These are phyloP conservation scores for Rhodamnia argentea DNA, from an alignment of 345 rosid species.

Conservation along the genomic window DNA sequence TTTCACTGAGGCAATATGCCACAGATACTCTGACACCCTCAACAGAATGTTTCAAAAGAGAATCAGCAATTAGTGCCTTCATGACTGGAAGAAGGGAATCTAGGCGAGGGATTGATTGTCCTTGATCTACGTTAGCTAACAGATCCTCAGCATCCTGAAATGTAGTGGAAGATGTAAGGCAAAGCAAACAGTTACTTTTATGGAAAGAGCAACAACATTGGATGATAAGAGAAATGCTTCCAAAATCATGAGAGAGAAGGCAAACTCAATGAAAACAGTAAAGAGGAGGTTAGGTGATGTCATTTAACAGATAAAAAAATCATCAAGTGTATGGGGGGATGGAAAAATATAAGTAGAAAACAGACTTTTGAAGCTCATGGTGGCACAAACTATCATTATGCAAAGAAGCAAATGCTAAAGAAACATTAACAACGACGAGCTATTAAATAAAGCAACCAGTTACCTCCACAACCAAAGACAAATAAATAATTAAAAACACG, in stretches of 20 bases:
- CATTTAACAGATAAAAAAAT: not conserved
- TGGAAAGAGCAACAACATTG: not conserved
- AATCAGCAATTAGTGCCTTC: conserved; percentile 43
- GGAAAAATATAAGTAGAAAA: not conserved
- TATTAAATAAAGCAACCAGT: not conserved
- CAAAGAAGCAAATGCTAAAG: not conserved
- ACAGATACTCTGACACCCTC: conserved; percentile 50
- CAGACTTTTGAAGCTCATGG: not conserved
- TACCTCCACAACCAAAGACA: not conserved
- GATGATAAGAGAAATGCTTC: not conserved
- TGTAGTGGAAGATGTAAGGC: not conserved
- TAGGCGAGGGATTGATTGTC: conserved; percentile 26
- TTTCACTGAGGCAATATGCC: conserved; percentile 55
- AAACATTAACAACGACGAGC: not conserved
- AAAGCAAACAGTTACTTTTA: not conserved
- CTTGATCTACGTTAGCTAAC: conserved; percentile 57
- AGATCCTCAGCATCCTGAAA: conserved; percentile 41
- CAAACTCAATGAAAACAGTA: not conserved
- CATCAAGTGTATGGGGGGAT: too few species aligned
- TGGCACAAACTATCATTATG: not conserved
- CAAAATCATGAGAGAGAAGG: not conserved
- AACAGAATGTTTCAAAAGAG: conserved; percentile 40
- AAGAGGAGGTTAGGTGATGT: not conserved
- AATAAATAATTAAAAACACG: not conserved
- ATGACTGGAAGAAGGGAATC: conserved; percentile 40